These are phyloP conservation scores for Cercospora nicotianae DNA, from an alignment of 2,329 filamentous ascomycete species.

Conservation along the genomic window DNA sequence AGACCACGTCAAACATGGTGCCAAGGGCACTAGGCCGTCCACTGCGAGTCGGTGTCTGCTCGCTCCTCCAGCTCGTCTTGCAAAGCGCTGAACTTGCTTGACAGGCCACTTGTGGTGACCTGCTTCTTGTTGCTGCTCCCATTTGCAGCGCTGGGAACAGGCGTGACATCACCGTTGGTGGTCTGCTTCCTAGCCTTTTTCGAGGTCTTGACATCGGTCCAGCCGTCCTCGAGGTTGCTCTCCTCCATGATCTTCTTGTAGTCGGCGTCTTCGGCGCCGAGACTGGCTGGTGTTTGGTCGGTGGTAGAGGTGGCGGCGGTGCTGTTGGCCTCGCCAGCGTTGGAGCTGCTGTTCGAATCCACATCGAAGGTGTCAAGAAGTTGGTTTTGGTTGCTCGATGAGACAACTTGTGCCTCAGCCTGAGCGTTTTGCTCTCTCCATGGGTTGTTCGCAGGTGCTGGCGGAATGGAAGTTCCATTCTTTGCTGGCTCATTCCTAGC, in stretches of 20 bases:
- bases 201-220: conserved; percentile 60
- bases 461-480: conserved; percentile 63
- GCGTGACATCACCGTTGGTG: conserved; percentile 25
- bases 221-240: conserved; percentile 54
- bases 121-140: conserved; percentile 15
- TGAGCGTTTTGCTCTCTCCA: conserved; percentile 49
- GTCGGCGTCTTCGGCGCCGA: conserved; percentile 62
- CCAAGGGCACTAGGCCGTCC: neutral
- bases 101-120: conserved; percentile 14
- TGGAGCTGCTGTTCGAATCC: conserved; percentile 44
- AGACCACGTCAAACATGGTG: neutral
- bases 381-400: conserved; percentile 23
- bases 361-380: conserved; percentile 55
- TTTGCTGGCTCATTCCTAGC: conserved; percentile 80
- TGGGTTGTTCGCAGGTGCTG: conserved; percentile 51
- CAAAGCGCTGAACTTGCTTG: conserved; percentile 2
- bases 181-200: conserved; percentile 53
- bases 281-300: conserved; percentile 35
- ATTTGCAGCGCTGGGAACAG: conserved; percentile 13
- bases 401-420: conserved; percentile 14
- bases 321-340: conserved; percentile 39
- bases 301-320: conserved; percentile 43
- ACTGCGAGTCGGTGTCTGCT: neutral
- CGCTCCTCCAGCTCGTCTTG: conserved; percentile 2
- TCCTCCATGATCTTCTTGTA: conserved; percentile 52